Conservation (phyloP, 192 early-diverging fungal genomes). For the Phlyctochytrium arcticum region DNA sequence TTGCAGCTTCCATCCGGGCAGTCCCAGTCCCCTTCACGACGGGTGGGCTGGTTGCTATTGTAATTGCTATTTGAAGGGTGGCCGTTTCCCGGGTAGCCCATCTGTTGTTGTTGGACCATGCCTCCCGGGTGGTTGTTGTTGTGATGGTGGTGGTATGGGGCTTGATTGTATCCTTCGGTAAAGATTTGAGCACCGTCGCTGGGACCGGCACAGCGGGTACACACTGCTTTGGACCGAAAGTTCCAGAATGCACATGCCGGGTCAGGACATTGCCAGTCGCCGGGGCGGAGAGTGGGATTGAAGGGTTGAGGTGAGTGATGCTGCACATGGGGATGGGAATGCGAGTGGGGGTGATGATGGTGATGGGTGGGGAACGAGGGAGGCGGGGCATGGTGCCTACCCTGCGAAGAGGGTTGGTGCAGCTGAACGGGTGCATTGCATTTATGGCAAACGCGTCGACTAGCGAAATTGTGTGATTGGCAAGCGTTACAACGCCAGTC, state of each 20-base stretch:
- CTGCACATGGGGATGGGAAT: background rate
- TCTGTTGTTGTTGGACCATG: too few relatives aligned
- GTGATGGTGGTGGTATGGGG: too few relatives aligned
- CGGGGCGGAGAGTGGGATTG: conserved; percentile 29
- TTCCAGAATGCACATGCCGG: conserved; percentile 63
- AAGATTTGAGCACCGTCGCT: conserved; percentile 1
- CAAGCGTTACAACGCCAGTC: conserved; percentile 73
- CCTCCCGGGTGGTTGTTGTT: conserved; percentile 13
- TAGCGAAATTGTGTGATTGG: conserved; percentile 69
- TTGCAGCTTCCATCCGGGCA: conserved; percentile 59
- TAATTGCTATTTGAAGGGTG: too few relatives aligned
- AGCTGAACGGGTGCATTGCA: conserved; percentile 45
- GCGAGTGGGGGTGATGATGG: too few relatives aligned
- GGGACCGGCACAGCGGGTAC: conserved; percentile 35
- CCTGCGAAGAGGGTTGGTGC: too few relatives aligned
- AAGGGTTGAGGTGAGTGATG: conserved; percentile 1
- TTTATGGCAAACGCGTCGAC: conserved; percentile 60
- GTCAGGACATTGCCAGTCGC: conserved; percentile 71
- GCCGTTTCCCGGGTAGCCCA: too few relatives aligned
- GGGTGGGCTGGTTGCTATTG: too few relatives aligned
- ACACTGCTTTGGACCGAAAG: conserved; percentile 37
- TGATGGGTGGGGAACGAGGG: too few relatives aligned
- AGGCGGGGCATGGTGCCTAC: too few relatives aligned
- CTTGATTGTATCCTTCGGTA: background rate
- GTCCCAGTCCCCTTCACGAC: conserved; percentile 69